Conservation (phyloP, 2,329 filamentous ascomycete genomes). For the Paracoccidioides lutzii region DNA sequence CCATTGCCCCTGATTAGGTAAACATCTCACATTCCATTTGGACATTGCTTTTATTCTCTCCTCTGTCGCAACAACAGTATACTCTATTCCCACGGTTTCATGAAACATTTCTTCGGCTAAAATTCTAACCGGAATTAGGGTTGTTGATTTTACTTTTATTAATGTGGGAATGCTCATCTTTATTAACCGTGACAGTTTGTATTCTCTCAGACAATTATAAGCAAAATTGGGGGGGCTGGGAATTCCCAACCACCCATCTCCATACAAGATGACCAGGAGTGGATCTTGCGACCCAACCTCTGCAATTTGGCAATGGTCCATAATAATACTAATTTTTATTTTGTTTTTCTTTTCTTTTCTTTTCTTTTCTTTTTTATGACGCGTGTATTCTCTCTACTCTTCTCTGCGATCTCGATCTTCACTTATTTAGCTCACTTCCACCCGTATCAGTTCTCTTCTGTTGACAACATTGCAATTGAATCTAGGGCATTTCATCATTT, state of each 20-base stretch:
- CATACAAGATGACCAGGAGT: background rate
- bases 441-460: too few species aligned
- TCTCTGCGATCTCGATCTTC: too few species aligned
- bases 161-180: background rate
- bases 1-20: too few species aligned
- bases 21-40: too few species aligned
- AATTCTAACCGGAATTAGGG: too few species aligned
- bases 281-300: constrained; percentile 1
- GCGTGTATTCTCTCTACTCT: too few species aligned
- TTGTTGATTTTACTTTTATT: background rate
- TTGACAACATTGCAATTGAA: background rate
- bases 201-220: background rate
- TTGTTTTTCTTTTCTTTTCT: background rate
- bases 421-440: too few species aligned
- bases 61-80: too few species aligned
- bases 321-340: background rate
- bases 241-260: constrained; percentile 5
- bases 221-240: constrained; percentile 5
- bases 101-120: too few species aligned
- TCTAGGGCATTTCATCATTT: background rate
- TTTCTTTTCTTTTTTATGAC: background rate
- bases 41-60: too few species aligned
- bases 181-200: background rate
- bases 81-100: background rate
- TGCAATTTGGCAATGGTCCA: background rate